Percentiles rank a stretch among this genome's conserved stretches.
Evolutionary conservation across 306 rosid species (phyloP).

Genomic region (Crotalaria pallida): DNA sequence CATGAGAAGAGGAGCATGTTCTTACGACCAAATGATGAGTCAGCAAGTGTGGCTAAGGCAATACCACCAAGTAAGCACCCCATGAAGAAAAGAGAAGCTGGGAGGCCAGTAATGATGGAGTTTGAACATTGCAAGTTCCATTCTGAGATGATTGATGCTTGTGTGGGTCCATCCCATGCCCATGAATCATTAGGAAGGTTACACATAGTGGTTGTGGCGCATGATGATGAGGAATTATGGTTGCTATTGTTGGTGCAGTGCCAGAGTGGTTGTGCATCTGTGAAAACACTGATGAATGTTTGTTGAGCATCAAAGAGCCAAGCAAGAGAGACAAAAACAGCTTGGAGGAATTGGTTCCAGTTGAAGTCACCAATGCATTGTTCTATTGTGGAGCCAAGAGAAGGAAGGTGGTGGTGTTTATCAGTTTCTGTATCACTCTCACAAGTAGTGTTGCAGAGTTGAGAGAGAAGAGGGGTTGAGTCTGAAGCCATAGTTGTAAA

Average conservation of each 20-base stretch:
- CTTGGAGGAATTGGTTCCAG: slow-evolving; percentile 47
- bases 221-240: too few species aligned
- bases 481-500: slow-evolving; percentile 18
- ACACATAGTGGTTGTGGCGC: slow-evolving; percentile 20
- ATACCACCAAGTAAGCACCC: slow-evolving; percentile 59
- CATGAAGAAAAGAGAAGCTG: slow-evolving; percentile 51
- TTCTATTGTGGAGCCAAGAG: slow-evolving; percentile 49
- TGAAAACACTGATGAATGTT: slow-evolving; percentile 52
- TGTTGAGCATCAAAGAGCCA: slow-evolving; percentile 67
- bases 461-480: slow-evolving; percentile 26
- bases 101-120: slow-evolving; percentile 35
- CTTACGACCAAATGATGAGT: slow-evolving; percentile 52
- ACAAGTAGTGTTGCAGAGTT: not conserved
- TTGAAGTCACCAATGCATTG: slow-evolving; percentile 36
- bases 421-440: slow-evolving; percentile 16
- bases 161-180: slow-evolving; percentile 46
- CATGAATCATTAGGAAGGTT: slow-evolving; percentile 28
- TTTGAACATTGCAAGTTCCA: slow-evolving; percentile 38
- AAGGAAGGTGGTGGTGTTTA: slow-evolving; percentile 21
- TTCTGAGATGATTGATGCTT: slow-evolving; percentile 43
- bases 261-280: slow-evolving; percentile 49
- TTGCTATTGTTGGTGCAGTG: slow-evolving; percentile 23
- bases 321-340: slow-evolving; percentile 39
- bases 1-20: slow-evolving; percentile 46
- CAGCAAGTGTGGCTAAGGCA: slow-evolving; percentile 44